Base-by-base conservation (phyloP, 1,139 yeast genomes). In the Blastobotrys malaysiensis region DNA sequence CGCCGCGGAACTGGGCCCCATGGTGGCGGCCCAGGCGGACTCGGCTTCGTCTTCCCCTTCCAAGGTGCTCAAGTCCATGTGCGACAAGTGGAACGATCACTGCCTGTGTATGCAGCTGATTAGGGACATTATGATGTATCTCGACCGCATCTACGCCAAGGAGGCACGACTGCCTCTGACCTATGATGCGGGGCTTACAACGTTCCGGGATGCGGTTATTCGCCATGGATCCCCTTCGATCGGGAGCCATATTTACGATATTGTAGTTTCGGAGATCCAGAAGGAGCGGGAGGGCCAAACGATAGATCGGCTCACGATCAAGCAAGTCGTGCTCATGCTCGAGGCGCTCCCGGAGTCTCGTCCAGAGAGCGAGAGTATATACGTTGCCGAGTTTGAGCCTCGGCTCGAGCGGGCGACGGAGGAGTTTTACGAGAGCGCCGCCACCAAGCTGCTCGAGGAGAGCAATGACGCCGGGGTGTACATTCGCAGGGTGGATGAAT, bases 71-170 rank as follows among this genome's bases (percentile, higher is more conserved):
- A 63, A 63, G 19, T 81, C 78, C 52, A 14, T 52, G 13, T 46
- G 49, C 46, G 20, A 44, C 26, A 19, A 44, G 14, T 93, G 98
- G 98, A 77, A 80, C 48, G 88, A 85, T 51, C 95, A 88, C 68
- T 72, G 84, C 46, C 77, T 84, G 49, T 79, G 88, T 50, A 86
- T 90, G 85, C 78, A 87, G 60, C 83, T 88, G 76, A 80, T 91
- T 45, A 81, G 95, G 61, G 97, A 93, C 67, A 87, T 93, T 3
- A 72, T 90, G 69, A 85, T 90, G 88, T 93, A 93, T 66, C 72
- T 93, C 64, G 77, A 93, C 67, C 78, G 96, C 47, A 96, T 89
- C 0, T 89, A 87, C 62, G 88, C 91, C 26, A 83, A 82, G 59
- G 95, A 86, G 59, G 81, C 82, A 55, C 83, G 82, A 60, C 72